A percentile compares a stretch with the other conserved stretches of the same genome.
phyloP scores from a whole-genome alignment of 2,329 filamentous ascomycete species.

The Beauveria varroae region DNA sequence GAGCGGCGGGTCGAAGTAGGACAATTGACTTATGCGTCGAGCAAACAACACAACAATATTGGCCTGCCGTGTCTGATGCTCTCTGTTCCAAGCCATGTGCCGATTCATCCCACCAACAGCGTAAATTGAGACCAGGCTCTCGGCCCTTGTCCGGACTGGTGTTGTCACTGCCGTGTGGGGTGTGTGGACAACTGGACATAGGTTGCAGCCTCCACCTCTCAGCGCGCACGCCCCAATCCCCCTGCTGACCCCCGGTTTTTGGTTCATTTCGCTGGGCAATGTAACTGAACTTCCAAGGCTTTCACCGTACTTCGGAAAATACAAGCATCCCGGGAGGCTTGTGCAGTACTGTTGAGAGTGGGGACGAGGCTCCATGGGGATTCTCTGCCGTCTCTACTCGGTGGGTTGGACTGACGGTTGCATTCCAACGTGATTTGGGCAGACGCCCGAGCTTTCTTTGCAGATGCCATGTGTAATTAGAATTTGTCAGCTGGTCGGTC shows the following conservation, averaged over 20 bases:
- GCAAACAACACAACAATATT: background rate
- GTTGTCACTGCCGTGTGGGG: conserved; percentile 4
- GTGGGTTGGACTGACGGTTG: background rate
- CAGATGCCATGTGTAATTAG: background rate
- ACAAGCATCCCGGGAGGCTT: background rate
- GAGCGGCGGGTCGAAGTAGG: background rate
- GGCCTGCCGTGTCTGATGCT: background rate
- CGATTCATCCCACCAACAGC: conserved; percentile 2
- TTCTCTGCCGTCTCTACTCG: background rate
- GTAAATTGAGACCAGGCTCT: conserved; percentile 4
- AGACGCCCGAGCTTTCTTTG: background rate
- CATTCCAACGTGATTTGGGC: background rate
- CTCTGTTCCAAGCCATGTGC: background rate
- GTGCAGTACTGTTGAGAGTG: background rate
- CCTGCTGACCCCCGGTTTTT: background rate
- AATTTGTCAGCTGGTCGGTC: too few species aligned
- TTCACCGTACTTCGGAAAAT: background rate
- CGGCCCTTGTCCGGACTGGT: conserved; percentile 7
- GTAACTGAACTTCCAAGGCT: background rate
- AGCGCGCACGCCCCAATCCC: background rate
- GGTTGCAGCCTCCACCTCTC: background rate
- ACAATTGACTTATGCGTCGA: background rate
- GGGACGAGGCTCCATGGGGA: background rate
- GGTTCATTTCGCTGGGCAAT: conserved; percentile 3
- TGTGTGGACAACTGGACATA: background rate